A percentile compares a stretch with the other conserved stretches of the same genome.
phyloP scores from a whole-genome alignment of 2,329 filamentous ascomycete genomes.

The Xylaria sp. region DNA sequence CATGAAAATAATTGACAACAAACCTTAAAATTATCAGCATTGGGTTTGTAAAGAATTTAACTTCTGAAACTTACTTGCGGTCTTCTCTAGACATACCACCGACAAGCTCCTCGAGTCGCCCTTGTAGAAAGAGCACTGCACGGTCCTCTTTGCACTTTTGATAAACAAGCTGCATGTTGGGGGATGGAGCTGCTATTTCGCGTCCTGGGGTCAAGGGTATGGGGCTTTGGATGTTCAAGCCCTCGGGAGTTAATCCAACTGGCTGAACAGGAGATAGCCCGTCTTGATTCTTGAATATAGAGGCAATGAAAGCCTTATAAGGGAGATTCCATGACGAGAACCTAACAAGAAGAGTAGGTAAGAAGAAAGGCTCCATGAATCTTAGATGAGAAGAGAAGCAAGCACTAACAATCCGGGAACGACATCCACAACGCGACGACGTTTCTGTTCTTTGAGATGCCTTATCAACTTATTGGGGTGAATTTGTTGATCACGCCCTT shows the following conservation, averaged over 20 bases:
- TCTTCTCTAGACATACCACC: slow-evolving; percentile 1
- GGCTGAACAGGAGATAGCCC: slow-evolving; percentile 2
- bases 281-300: background rate
- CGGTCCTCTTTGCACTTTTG: slow-evolving; percentile 4
- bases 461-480: background rate
- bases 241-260: background rate
- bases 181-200: background rate
- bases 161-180: slow-evolving; percentile 17
- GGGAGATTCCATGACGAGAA: slow-evolving; percentile 12
- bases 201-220: background rate
- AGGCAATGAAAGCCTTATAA: slow-evolving; percentile 13
- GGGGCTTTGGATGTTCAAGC: slow-evolving; percentile 3
- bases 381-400: background rate
- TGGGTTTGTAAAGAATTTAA: background rate
- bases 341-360: background rate
- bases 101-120: slow-evolving; percentile 3
- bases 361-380: too few species aligned
- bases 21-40: slow-evolving; percentile 1
- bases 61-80: slow-evolving; percentile 4
- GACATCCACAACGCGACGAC: background rate
- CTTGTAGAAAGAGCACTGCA: slow-evolving; percentile 8
- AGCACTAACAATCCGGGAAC: slow-evolving; percentile 2
- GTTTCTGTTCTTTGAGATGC: background rate
- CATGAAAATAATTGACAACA: slow-evolving; percentile 4
- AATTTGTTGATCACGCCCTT: background rate